Evolutionary conservation across 1,284 basidiomycete genomes (phyloP).

Genomic region (Trametes sp.): DNA sequence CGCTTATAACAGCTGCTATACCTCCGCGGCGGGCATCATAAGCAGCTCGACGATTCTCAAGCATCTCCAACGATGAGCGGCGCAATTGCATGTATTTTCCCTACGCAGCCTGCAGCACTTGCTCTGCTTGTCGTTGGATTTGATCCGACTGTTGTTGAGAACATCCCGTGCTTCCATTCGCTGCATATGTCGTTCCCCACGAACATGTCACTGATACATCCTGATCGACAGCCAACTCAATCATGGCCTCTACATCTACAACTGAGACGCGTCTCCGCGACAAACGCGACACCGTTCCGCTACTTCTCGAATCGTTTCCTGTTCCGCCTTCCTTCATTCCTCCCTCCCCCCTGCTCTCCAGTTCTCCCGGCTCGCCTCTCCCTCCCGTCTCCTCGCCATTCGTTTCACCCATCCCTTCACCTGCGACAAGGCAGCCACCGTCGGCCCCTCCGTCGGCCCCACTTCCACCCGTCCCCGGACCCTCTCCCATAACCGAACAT

Average conservation of each 20-base stretch:
- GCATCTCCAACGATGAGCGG: no score
- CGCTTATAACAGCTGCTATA: no score
- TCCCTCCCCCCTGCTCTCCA: slow-evolving; percentile 40
- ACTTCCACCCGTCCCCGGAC: slow-evolving; percentile 60
- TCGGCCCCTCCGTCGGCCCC: slow-evolving; percentile 54
- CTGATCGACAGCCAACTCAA: slow-evolving; percentile 18
- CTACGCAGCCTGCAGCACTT: no score
- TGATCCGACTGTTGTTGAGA: no score
- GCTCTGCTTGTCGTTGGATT: no score
- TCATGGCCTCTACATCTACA: slow-evolving; percentile 35
- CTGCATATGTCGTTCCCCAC: slow-evolving; percentile 1
- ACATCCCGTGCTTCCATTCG: neutral
- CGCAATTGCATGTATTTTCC: no score
- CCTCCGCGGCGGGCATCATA: no score
- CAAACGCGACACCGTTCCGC: slow-evolving; percentile 43
- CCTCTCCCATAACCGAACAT: slow-evolving; percentile 54
- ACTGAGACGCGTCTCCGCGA: slow-evolving; percentile 33
- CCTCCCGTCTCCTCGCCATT: slow-evolving; percentile 25
- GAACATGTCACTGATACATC: slow-evolving; percentile 14
- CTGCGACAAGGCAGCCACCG: slow-evolving; percentile 48
- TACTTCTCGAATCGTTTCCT: slow-evolving; percentile 60
- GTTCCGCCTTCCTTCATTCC: slow-evolving; percentile 59
- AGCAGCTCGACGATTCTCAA: no score
- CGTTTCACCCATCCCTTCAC: slow-evolving; percentile 23
- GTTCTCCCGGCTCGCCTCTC: slow-evolving; percentile 18